phyloP scores from a whole-genome alignment of 2,329 filamentous ascomycete species.

The Myrmaecium sp. region DNA sequence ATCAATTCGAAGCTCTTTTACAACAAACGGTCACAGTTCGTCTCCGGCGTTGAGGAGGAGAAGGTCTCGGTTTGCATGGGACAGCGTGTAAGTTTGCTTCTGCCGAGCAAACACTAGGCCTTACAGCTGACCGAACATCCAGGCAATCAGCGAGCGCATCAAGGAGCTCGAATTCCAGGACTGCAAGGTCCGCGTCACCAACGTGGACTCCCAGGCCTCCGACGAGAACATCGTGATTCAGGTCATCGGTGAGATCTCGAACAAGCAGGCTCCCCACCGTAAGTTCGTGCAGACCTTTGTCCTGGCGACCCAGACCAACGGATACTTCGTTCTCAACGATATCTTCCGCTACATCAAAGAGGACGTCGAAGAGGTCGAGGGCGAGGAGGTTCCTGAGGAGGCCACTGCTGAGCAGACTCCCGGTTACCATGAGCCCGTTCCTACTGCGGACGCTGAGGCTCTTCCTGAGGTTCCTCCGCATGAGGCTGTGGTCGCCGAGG shows the following conservation, averaged over 20 bases:
- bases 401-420: constrained; percentile 16
- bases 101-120: constrained; percentile 1
- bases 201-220: constrained; percentile 91
- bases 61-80: constrained; percentile 74
- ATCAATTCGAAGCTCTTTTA: constrained; percentile 55
- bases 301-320: constrained; percentile 85
- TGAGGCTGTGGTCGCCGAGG: constrained; percentile 26
- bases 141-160: constrained; percentile 92
- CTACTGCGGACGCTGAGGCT: constrained; percentile 16
- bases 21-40: constrained; percentile 87
- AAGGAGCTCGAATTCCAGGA: constrained; percentile 87
- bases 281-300: constrained; percentile 98
- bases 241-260: constrained; percentile 95
- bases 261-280: constrained; percentile 76
- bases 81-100: constrained; percentile 50
- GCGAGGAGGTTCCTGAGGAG: constrained; percentile 16
- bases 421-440: constrained; percentile 24
- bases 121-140: constrained; percentile 8
- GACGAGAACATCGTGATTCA: constrained; percentile 91
- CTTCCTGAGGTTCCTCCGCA: no score
- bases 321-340: constrained; percentile 97
- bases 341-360: constrained; percentile 90
- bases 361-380: constrained; percentile 52
- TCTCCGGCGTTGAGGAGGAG: constrained; percentile 82
- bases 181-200: constrained; percentile 95